Evolutionary conservation across 768 basidiomycete genomes (phyloP), one percentile per base, ranked within the genome.

Genomic region (Phanerodontia chrysosporium): DNA sequence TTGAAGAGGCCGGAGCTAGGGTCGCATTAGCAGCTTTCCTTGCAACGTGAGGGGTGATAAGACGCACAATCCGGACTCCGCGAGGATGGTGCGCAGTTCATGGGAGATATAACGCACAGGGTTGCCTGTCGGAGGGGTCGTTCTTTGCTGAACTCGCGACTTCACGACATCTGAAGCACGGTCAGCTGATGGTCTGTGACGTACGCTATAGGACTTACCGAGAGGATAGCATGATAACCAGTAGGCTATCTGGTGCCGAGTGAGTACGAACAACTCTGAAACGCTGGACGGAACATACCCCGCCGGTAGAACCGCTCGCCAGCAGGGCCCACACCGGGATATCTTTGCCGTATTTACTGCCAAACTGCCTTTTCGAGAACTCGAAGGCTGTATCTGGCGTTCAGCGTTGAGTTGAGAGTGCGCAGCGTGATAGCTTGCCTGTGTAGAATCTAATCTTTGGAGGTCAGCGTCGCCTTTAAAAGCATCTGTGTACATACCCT

Each of bases 141-240:
- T 67, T 0, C 90, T 84, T 7, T 95, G 80, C 66, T 98, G 95
- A 10, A 97, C 78, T 35, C 93, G 85, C 3, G 92, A 95, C 75
- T 98, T 98, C 30, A 95, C 83, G 4, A 97, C 91, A 63, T 98
- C 95, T 90, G 36, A 42, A 29, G 35, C 13, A 16, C 13, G 3
- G 13, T 58, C 21, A 58, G 22, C 22, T n/a, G 10, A 28, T 12
- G 8, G 8, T 4, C 18, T 10, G 16, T 32, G 45, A n/a, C 22
- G 24, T 2, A 35, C 53, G 49, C n/a, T 18, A 25, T 16, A 45
- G 27, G 29, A 25, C 35, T 27, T 51, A 89, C 89, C 90, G 5
- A 96, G 76, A 0, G 94, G 96, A 71, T 96, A 98, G 67, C 89
- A 95, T 0, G 92, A 83, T 1, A 97, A 78, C 97, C 97, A 99